Conservation (phyloP, 2,329 filamentous ascomycete species). For the Alternaria arborescens region DNA sequence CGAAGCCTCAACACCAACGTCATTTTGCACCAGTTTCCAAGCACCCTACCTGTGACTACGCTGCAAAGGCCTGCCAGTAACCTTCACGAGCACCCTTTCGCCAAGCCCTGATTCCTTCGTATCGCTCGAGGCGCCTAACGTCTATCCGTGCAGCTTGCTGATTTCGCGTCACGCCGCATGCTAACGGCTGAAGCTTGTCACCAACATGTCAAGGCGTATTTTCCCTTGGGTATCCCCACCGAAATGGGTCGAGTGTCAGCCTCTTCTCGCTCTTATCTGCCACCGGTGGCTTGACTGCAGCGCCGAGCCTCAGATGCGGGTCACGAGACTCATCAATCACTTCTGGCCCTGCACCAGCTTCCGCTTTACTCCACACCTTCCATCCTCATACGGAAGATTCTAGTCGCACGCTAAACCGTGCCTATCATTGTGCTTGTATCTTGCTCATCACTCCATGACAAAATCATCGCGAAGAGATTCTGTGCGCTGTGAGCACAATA, state of each 20-base stretch:
- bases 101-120: constrained; percentile 25
- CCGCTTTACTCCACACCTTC: constrained; percentile 8
- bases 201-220: constrained; percentile 25
- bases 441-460: neutral
- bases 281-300: constrained; percentile 17
- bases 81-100: constrained; percentile 12
- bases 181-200: constrained; percentile 38
- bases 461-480: neutral
- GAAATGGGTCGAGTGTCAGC: constrained; percentile 23
- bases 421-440: neutral
- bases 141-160: constrained; percentile 11
- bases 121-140: constrained; percentile 7
- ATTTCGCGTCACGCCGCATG: constrained; percentile 22
- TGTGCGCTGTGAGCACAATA: neutral
- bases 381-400: constrained; percentile 11
- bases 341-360: neutral
- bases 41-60: constrained; percentile 7
- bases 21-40: constrained; percentile 25
- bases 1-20: constrained; percentile 20
- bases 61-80: constrained; percentile 20
- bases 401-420: constrained; percentile 1
- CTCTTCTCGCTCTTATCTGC: constrained; percentile 33
- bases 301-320: constrained; percentile 25
- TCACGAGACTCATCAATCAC: constrained; percentile 36
- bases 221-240: constrained; percentile 15